Percentiles rank a stretch among this genome's conserved stretches.
phyloP scores from a whole-genome alignment of 75 land plant species.

The Chamaecyparis obtusa region DNA sequence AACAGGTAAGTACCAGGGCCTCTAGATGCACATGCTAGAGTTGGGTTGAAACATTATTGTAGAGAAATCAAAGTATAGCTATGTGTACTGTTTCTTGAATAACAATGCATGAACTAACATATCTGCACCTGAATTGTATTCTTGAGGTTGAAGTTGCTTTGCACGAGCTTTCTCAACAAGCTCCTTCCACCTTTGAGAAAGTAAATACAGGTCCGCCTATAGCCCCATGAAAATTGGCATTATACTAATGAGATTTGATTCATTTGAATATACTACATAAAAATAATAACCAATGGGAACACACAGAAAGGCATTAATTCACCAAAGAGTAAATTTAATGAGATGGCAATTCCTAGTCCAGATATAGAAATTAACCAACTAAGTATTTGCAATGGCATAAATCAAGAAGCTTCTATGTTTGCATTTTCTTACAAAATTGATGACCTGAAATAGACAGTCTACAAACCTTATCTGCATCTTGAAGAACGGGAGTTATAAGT shows the following conservation, averaged over 20 bases:
- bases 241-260: background rate
- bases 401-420: background rate
- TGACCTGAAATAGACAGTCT: background rate
- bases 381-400: background rate
- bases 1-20: slow-evolving; percentile 5
- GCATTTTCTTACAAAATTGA: background rate
- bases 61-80: background rate
- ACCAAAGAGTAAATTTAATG: background rate
- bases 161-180: slow-evolving; percentile 88
- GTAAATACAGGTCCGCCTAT: slow-evolving; percentile 84
- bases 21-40: background rate
- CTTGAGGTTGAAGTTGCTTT: slow-evolving; percentile 91
- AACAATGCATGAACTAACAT: background rate
- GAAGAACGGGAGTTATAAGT: slow-evolving; percentile 93
- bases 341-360: background rate
- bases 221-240: slow-evolving; percentile 11
- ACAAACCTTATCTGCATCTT: slow-evolving; percentile 93
- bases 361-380: background rate
- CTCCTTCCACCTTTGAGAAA: slow-evolving; percentile 94
- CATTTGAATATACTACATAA: background rate
- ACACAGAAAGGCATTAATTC: background rate
- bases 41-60: background rate
- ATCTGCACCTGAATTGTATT: slow-evolving; percentile 83
- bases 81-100: background rate
- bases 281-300: background rate